Evolutionary conservation across 1,284 basidiomycete species (phyloP).

Genomic region (Porodaedalea pini): DNA sequence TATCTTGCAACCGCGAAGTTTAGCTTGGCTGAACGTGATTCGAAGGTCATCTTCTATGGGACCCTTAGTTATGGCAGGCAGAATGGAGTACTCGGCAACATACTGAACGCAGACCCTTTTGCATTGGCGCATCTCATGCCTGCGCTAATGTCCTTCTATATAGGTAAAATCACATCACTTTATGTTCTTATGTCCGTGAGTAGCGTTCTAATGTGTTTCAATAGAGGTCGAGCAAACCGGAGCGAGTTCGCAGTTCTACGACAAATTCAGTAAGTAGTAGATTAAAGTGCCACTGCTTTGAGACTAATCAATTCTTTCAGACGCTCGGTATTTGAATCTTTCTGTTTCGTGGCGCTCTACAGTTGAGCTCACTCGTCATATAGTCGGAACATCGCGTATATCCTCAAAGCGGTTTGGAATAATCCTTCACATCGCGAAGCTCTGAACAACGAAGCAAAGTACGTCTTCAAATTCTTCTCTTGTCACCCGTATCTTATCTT

Average conservation of each 20-base stretch:
- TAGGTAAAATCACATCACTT: conserved; percentile 53
- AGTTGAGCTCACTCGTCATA: conserved; percentile 20
- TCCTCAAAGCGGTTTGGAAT: conserved; percentile 86
- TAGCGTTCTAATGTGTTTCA: conserved; percentile 7
- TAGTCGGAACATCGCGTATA: conserved; percentile 80
- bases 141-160: conserved; percentile 92
- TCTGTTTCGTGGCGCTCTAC: conserved; percentile 12
- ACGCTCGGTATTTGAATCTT: conserved; percentile 45
- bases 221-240: conserved; percentile 96
- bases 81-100: conserved; percentile 77
- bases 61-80: conserved; percentile 73
- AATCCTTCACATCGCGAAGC: conserved; percentile 85
- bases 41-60: conserved; percentile 80
- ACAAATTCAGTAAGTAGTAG: conserved; percentile 82
- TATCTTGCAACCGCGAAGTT: conserved; percentile 13
- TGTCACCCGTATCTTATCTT: not conserved
- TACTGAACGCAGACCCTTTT: conserved; percentile 81
- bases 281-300: conserved; percentile 20
- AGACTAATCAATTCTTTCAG: conserved; percentile 32
- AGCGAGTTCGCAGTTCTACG: conserved; percentile 97
- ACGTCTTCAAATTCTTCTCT: conserved; percentile 29
- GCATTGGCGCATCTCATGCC: conserved; percentile 89
- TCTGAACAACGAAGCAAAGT: conserved; percentile 76
- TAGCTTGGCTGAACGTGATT: conserved; percentile 2
- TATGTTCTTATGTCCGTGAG: not conserved